These are phyloP conservation scores for Naumovozyma baii DNA, from an alignment of 805 yeast species.

Conservation along the genomic window DNA sequence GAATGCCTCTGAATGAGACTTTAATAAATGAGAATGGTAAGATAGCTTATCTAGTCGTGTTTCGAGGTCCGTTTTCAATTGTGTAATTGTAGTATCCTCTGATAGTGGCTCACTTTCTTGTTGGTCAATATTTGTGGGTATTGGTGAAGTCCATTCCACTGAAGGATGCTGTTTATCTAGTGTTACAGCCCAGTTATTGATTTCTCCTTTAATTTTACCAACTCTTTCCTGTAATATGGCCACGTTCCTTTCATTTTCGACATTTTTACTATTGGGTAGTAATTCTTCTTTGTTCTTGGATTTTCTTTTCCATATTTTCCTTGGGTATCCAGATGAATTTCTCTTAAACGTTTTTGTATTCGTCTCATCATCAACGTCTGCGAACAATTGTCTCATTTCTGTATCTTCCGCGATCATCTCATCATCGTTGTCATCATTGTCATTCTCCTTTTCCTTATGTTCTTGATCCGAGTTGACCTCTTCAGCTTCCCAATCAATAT, in stretches of 20 bases:
- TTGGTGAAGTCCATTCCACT: slow-evolving; percentile 10
- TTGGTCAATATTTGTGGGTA: slow-evolving; percentile 1
- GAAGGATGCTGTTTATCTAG: slow-evolving; percentile 13
- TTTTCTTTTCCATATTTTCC: neutral
- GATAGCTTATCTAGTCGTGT: slow-evolving; percentile 14
- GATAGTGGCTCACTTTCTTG: too few species aligned
- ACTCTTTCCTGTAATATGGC: slow-evolving; percentile 17
- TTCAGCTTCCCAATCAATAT: slow-evolving; percentile 26
- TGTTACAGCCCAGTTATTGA: slow-evolving; percentile 21
- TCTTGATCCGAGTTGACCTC: slow-evolving; percentile 12
- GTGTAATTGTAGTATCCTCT: neutral
- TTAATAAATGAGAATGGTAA: slow-evolving; percentile 18
- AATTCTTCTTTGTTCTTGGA: slow-evolving; percentile 1
- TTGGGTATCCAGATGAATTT: neutral
- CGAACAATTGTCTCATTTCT: slow-evolving; percentile 8
- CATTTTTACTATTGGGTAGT: slow-evolving; percentile 26
- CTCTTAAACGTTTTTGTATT: slow-evolving; percentile 4
- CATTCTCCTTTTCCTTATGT: slow-evolving; percentile 5
- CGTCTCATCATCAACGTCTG: slow-evolving; percentile 11
- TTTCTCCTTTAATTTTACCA: slow-evolving; percentile 16
- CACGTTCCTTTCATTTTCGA: slow-evolving; percentile 22
- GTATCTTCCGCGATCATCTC: slow-evolving; percentile 9
- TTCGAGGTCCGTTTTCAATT: slow-evolving; percentile 9
- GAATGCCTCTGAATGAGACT: slow-evolving; percentile 18
- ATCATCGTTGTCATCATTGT: slow-evolving; percentile 10